Evolutionary conservation across 805 yeast genomes (phyloP).

Genomic region (Saturnispora sekii): DNA sequence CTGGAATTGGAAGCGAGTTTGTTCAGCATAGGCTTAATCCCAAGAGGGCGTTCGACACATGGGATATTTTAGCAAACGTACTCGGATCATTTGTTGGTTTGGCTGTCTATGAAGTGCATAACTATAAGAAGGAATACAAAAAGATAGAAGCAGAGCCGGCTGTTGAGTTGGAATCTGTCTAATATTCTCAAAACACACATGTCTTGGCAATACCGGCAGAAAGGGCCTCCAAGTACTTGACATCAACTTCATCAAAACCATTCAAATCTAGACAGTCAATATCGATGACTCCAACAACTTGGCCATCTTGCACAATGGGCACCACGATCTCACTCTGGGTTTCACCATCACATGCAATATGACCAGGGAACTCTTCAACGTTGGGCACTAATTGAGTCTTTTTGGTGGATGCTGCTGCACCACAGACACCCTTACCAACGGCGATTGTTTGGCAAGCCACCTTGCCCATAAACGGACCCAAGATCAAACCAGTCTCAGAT

Average conservation of each 20-base stretch:
- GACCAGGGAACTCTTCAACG: conserved; percentile 78
- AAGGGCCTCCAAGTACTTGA: conserved; percentile 46
- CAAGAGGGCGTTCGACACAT: conserved; percentile 33
- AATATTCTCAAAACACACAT: conserved; percentile 25
- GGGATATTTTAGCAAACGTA: conserved; percentile 23
- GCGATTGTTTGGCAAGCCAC: conserved; percentile 86
- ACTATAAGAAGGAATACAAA: not conserved
- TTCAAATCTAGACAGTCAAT: conserved; percentile 59
- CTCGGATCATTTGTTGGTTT: conserved; percentile 22
- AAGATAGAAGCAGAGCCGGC: not conserved
- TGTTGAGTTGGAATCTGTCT: not conserved
- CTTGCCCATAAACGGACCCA: conserved; percentile 95
- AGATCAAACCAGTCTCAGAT: conserved; percentile 34
- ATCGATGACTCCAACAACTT: conserved; percentile 69
- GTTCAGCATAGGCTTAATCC: conserved; percentile 37
- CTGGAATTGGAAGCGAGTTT: conserved; percentile 40
- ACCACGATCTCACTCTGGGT: conserved; percentile 91
- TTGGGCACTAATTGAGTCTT: conserved; percentile 68
- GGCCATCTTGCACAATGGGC: conserved; percentile 45
- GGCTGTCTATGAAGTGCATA: conserved; percentile 13
- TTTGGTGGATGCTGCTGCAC: conserved; percentile 56
- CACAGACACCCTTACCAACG: conserved; percentile 87
- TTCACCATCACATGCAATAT: conserved; percentile 95
- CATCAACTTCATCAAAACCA: conserved; percentile 65
- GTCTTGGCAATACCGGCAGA: conserved; percentile 42